These are phyloP conservation scores for Ustilago curta DNA, from an alignment of 1,284 basidiomycete genomes.

Conservation along the genomic window DNA sequence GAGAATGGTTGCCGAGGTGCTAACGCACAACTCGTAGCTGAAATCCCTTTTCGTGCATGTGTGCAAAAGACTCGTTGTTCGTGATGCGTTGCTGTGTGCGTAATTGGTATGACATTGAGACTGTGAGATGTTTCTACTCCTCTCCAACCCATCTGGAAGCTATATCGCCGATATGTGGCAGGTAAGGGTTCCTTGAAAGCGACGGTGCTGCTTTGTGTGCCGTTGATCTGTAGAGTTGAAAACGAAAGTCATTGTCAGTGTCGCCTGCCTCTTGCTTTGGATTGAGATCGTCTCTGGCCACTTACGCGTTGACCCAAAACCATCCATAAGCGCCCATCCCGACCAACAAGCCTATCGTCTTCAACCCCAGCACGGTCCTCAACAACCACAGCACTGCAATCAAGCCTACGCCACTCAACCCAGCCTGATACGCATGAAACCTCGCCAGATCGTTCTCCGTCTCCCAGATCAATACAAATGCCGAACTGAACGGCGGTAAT, in stretches of 20 bases:
- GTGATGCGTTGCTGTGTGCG: not conserved
- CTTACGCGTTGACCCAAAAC: slow-evolving; percentile 65
- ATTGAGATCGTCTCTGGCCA: not conserved
- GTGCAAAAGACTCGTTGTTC: not conserved
- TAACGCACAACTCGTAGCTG: not conserved
- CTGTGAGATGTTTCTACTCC: slow-evolving; percentile 17
- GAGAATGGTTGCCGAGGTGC: slow-evolving; percentile 38
- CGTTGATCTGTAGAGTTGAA: slow-evolving; percentile 32
- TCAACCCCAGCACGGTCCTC: slow-evolving; percentile 52
- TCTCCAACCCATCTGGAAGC: slow-evolving; percentile 58
- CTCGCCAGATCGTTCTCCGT: slow-evolving; percentile 62
- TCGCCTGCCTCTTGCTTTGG: no score
- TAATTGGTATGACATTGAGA: not conserved
- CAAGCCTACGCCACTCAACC: slow-evolving; percentile 47
- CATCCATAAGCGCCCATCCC: slow-evolving; percentile 61
- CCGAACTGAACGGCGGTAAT: slow-evolving; percentile 58
- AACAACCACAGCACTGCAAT: slow-evolving; percentile 56
- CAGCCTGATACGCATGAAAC: slow-evolving; percentile 64
- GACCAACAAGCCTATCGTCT: slow-evolving; percentile 58
- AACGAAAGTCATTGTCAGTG: not conserved
- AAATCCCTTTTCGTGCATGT: not conserved
- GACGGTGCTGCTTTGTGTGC: slow-evolving; percentile 52
- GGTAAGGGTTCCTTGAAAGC: slow-evolving; percentile 49
- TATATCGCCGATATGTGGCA: slow-evolving; percentile 52
- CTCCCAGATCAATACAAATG: slow-evolving; percentile 58